These are phyloP conservation scores for Colletotrichum salicis DNA, from an alignment of 2,329 filamentous ascomycete species.

Conservation along the genomic window DNA sequence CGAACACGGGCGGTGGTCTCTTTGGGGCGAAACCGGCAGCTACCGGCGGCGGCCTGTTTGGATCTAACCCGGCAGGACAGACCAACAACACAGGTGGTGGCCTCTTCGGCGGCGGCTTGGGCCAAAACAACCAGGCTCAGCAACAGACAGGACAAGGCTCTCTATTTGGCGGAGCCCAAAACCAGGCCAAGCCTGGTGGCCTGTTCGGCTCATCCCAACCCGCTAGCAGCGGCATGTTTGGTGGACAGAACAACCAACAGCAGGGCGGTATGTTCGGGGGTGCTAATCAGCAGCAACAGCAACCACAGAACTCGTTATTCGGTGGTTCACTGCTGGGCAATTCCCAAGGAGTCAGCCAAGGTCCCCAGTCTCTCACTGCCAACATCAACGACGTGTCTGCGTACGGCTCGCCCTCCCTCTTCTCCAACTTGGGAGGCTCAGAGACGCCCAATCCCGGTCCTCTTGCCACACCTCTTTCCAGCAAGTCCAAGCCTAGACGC, in stretches of 20 bases:
- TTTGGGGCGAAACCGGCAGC: conserved; percentile 55
- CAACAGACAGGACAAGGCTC: conserved; percentile 52
- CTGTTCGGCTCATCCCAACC: conserved; percentile 62
- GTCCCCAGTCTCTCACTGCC: conserved; percentile 70
- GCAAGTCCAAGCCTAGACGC: conserved; percentile 79
- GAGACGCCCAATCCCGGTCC: conserved; percentile 82
- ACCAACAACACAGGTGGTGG: conserved; percentile 48
- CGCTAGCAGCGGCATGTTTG: conserved; percentile 64
- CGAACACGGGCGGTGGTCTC: conserved; percentile 48
- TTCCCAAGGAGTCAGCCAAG: conserved; percentile 62
- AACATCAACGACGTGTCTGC: conserved; percentile 87
- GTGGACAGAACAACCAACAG: conserved; percentile 57
- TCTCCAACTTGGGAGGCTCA: conserved; percentile 74
- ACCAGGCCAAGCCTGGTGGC: conserved; percentile 64
- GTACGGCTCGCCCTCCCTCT: conserved; percentile 89
- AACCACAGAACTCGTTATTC: conserved; percentile 48
- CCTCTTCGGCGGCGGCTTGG: conserved; percentile 64
- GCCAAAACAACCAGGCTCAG: conserved; percentile 44
- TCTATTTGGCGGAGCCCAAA: conserved; percentile 65
- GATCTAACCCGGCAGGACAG: conserved; percentile 46
- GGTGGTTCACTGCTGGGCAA: conserved; percentile 70
- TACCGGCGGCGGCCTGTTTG: conserved; percentile 60
- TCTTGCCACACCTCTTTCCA: conserved; percentile 87
- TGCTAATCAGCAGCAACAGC: conserved; percentile 61
- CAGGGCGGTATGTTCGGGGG: conserved; percentile 59